Evolutionary conservation across 179 eudicot species (phyloP), one percentile per base, ranked within the genome.

Genomic region (Silene noctiflora): DNA sequence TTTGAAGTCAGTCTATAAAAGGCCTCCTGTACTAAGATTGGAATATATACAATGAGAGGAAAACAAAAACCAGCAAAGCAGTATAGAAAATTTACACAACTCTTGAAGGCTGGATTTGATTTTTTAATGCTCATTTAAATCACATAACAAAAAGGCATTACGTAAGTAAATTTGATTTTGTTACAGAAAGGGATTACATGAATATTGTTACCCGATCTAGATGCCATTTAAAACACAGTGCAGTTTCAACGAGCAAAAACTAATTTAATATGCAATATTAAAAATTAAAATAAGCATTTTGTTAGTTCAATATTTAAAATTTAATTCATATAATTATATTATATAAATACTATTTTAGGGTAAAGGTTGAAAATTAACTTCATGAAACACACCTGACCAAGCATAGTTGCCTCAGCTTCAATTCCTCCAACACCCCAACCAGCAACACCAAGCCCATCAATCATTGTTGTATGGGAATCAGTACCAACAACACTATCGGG

Each of bases 401-500:
- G 98, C 98, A 93, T 93, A 75, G 91, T 67, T 56, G 96, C 94
- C 83, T 93, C 98, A 46, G 96, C 98, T 84, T 92, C 97, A 76
- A 92, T 92, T 66, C 97, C 97, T 81, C 97, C 97, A 73, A 92
- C 97, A 78, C 97, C 97, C 97, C 97, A 92, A 55, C 97, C 97
- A 86, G 97, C 97, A 89, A 92, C 96, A 69, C 97, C 97, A 12
- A 92, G 76, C 65, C 97, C 97, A 78, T 92, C 97, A 82, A 92
- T 92, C 97, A 92, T 92, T 14, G 97, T 92, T 35, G 97, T 92
- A 76, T 91, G 97, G 35, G 97, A 92, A 81, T 92, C 97, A 55
- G 98, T 93, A 76, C 98, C 98, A 67, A 93, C 98, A 17, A 93
- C 96, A 84, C 98, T 93, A 78, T 93, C 98, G 60, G 96, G 98